These are phyloP conservation scores for Ustilaginoidea virens DNA, from an alignment of 2,329 filamentous ascomycete species.

Conservation along the genomic window DNA sequence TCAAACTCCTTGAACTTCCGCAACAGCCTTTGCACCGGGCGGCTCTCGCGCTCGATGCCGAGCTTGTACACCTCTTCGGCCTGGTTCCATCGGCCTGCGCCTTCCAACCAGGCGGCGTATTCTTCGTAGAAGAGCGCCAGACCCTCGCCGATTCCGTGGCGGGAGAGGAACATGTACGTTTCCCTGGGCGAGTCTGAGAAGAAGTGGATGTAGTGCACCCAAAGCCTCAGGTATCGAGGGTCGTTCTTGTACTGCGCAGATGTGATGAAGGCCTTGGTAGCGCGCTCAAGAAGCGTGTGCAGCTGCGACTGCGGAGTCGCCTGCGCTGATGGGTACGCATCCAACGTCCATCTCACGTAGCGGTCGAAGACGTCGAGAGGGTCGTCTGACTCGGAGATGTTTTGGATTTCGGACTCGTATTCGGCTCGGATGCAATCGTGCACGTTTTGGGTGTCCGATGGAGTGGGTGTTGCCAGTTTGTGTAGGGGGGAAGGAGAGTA, in stretches of 20 bases:
- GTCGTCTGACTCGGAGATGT: conserved; percentile 77
- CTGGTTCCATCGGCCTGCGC: conserved; percentile 69
- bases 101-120: conserved; percentile 85
- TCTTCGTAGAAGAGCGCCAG: conserved; percentile 94
- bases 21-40: conserved; percentile 63
- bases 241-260: conserved; percentile 87
- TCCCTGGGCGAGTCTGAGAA: conserved; percentile 91
- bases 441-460: conserved; percentile 57
- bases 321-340: conserved; percentile 88
- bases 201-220: conserved; percentile 85
- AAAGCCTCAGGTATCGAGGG: conserved; percentile 80
- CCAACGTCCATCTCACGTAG: conserved; percentile 92
- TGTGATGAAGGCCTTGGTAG: conserved; percentile 79
- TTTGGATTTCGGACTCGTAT: conserved; percentile 70
- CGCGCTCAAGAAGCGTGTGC: conserved; percentile 75
- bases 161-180: conserved; percentile 78
- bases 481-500: conserved; percentile 54
- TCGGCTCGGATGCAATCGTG: conserved; percentile 69
- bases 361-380: conserved; percentile 91
- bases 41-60: conserved; percentile 77
- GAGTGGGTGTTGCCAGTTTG: conserved; percentile 45
- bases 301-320: conserved; percentile 85
- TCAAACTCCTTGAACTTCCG: conserved; percentile 92
- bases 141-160: conserved; percentile 72
- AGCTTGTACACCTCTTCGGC: conserved; percentile 88